Evolutionary conservation across 768 basidiomycete species (phyloP), one percentile per base, ranked within the genome.

Genomic region (Leccinum variicolor): DNA sequence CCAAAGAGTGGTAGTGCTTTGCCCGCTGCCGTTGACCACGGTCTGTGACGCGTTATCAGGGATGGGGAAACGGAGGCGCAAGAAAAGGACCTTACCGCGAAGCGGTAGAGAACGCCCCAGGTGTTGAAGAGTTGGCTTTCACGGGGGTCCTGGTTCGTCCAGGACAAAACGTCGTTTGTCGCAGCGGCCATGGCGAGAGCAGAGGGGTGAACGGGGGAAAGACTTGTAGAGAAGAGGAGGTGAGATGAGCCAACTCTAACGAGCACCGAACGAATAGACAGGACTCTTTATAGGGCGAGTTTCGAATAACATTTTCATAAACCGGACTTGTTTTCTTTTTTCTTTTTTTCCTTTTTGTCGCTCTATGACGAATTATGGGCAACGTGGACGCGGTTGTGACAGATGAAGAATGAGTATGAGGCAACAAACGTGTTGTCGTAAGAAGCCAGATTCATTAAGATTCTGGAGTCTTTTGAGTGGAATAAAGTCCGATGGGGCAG

Each of bases 131-230:
- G 80, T 52, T 83, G 78, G 66, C 92, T 93, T 71, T 91, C 86
- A 50, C 89, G 86, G 65, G 89, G 87, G 73, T 93, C 90, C 65
- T 87, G 85, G 74, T 87, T 90, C 48, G 91, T 92, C 91, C 91
- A 94, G 54, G 86, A 90, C 70, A 92, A 82, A 50, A 90, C 78
- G 58, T 92, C 89, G 73, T 84, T 82, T 56, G 82, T 76, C 56
- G 79, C 67, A 65, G 79, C 74, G 49, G 80, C 68, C 82, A 84
- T 84, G 59, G 60, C 68, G 65, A 68, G 66, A 56, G 79, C 72
- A 64, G 78, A 67, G 34, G 21, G 55, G 49, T 59, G 19, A 21
- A 19, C 41, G 41, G 41, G 19, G 64, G 61, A 65, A 64, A 63
- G 58, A 48, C 59, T 67, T 69, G 69, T 63, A 64, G 67, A 59